Conservation (phyloP, 805 yeast species). For the Scheffersomyces spartinae region DNA sequence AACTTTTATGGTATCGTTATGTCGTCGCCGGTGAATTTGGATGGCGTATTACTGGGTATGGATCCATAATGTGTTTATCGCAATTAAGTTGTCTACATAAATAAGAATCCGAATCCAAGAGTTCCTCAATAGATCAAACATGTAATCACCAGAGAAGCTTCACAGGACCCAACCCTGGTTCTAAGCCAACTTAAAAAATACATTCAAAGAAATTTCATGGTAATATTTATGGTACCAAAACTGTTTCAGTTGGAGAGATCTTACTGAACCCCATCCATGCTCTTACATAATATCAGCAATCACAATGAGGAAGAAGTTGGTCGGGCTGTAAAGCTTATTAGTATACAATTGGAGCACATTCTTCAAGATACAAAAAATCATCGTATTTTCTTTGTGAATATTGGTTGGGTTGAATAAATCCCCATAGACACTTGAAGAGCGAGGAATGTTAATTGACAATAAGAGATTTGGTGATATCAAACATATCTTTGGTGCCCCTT, state of each 20-base stretch:
- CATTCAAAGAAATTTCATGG: slow-evolving; percentile 6
- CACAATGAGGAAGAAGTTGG: slow-evolving; percentile 36
- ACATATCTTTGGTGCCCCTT: slow-evolving; percentile 33
- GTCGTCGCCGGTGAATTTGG: slow-evolving; percentile 10
- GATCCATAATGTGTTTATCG: slow-evolving; percentile 36
- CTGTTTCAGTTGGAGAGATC: slow-evolving; percentile 29
- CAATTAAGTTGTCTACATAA: slow-evolving; percentile 18
- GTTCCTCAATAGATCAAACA: slow-evolving; percentile 17
- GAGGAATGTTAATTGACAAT: slow-evolving; percentile 25
- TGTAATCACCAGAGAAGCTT: slow-evolving; percentile 27
- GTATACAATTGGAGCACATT: slow-evolving; percentile 30
- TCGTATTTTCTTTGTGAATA: slow-evolving; percentile 43
- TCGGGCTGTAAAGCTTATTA: slow-evolving; percentile 42
- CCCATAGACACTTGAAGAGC: slow-evolving; percentile 30
- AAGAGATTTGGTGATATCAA: slow-evolving; percentile 35
- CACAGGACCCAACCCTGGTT: slow-evolving; percentile 24
- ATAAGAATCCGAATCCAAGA: slow-evolving; percentile 12
- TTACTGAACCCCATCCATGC: slow-evolving; percentile 32
- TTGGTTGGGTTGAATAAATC: slow-evolving; percentile 45
- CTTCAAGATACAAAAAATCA: slow-evolving; percentile 31
- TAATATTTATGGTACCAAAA: slow-evolving; percentile 6
- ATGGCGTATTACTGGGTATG: slow-evolving; percentile 43
- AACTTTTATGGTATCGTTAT: too few species aligned
- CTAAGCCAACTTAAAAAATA: slow-evolving; percentile 14
- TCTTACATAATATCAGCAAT: slow-evolving; percentile 33